Evolutionary conservation across 805 yeast species (phyloP).

Genomic region (Debaryomyces prosopidis): DNA sequence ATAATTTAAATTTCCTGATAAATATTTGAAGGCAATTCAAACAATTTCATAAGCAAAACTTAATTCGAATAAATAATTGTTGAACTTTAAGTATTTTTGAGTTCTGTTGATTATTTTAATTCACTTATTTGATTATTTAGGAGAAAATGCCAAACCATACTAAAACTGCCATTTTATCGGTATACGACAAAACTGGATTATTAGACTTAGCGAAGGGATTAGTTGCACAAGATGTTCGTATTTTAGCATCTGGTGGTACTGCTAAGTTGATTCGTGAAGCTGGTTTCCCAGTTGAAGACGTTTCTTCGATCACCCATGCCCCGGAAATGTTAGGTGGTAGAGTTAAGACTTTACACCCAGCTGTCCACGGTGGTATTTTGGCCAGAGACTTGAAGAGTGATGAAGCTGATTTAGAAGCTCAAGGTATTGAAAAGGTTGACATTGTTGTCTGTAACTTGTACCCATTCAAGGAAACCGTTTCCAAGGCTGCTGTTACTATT

Average conservation of each 20-base stretch:
- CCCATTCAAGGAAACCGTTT: constrained; percentile 96
- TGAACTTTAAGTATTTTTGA: background rate
- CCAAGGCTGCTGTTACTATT: constrained; percentile 91
- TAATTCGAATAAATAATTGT: background rate
- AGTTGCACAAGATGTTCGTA: constrained; percentile 81
- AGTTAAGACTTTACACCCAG: constrained; percentile 97
- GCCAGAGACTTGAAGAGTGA: constrained; percentile 93
- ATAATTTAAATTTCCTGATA: background rate
- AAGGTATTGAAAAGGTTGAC: constrained; percentile 94
- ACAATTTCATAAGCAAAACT: background rate
- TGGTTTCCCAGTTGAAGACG: constrained; percentile 97
- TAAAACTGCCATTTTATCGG: constrained; percentile 94
- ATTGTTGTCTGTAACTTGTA: constrained; percentile 96
- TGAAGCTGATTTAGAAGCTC: constrained; percentile 82
- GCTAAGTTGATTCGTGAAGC: constrained; percentile 93
- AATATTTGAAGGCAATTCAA: background rate
- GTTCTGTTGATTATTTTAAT: background rate
- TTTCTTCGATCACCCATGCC: constrained; percentile 91
- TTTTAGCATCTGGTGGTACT: constrained; percentile 97
- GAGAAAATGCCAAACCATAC: constrained; percentile 37
- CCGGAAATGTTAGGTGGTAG: constrained; percentile 99
- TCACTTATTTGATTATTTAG: constrained; percentile 1
- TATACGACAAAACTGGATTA: constrained; percentile 95
- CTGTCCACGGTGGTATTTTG: constrained; percentile 96
- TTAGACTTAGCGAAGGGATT: constrained; percentile 96